Evolutionary conservation across 768 basidiomycete species (phyloP).

Genomic region (Lactarius indigo): DNA sequence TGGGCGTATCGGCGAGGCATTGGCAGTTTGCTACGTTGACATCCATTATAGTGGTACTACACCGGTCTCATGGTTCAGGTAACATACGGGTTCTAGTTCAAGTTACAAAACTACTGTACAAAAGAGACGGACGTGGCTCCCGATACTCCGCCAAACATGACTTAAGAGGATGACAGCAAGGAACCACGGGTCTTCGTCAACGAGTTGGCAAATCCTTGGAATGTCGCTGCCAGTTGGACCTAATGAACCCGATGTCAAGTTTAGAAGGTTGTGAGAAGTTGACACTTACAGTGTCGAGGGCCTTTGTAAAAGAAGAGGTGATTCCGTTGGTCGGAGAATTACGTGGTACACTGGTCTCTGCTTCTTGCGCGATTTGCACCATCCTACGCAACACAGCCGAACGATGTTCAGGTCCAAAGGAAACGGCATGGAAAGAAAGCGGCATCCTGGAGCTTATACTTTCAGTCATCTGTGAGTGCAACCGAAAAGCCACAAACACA

Average conservation of each 20-base stretch:
- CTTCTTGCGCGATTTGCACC: conserved; percentile 47
- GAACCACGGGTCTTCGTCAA: conserved; percentile 51
- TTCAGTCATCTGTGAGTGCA: background rate
- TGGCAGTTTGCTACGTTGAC: too few relatives aligned
- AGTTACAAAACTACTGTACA: background rate
- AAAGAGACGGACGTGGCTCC: background rate
- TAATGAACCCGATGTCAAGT: conserved; percentile 25
- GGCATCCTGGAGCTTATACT: conserved; percentile 39
- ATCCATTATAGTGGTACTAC: background rate
- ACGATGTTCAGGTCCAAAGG: conserved; percentile 42
- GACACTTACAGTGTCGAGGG: conserved; percentile 46
- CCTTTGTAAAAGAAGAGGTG: conserved; percentile 46
- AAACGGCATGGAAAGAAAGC: conserved; percentile 53
- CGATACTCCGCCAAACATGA: background rate
- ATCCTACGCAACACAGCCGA: conserved; percentile 40
- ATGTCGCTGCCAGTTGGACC: conserved; percentile 54
- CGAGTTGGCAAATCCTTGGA: conserved; percentile 54
- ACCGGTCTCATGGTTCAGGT: background rate
- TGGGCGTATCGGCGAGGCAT: too few relatives aligned
- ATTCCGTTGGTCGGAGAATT: conserved; percentile 34
- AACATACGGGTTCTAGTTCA: background rate
- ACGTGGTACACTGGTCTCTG: conserved; percentile 41
- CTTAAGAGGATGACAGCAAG: conserved; percentile 33
- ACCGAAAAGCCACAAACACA: conserved; percentile 24
- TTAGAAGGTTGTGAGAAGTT: background rate